Evolutionary conservation across 176 grass and related monocot species (phyloP).

Genomic region (Lolium perenne): DNA sequence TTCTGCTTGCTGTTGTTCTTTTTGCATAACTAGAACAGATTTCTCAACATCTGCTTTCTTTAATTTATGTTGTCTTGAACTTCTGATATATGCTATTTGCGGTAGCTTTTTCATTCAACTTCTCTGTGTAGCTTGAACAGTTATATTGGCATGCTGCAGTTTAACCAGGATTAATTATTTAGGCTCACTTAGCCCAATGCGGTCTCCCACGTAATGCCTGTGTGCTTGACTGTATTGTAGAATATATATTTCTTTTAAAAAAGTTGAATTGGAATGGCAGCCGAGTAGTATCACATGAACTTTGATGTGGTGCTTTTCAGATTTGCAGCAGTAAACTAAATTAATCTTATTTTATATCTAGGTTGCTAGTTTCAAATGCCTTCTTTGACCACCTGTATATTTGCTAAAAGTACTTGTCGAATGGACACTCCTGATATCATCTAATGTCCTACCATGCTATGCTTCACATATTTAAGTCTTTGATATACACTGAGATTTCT

Average conservation of each 20-base stretch:
- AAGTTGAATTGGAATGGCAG: not conserved
- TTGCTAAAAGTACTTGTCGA: not conserved
- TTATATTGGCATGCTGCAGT: not conserved
- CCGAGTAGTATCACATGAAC: not conserved
- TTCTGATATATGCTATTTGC: not conserved
- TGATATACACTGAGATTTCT: not conserved
- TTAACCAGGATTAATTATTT: not conserved
- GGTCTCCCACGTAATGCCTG: not conserved
- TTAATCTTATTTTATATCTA: not conserved
- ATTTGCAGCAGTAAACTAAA: not conserved
- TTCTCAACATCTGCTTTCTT: not conserved
- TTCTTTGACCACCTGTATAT: not conserved
- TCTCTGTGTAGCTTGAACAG: not conserved
- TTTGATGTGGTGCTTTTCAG: not conserved
- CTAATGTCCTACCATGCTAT: not conserved
- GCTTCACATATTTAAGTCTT: not conserved
- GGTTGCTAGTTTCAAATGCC: not conserved
- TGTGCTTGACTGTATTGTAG: not conserved
- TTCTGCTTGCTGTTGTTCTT: not conserved
- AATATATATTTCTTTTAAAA: not conserved
- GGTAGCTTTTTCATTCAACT: not conserved
- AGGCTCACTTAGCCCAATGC: not conserved
- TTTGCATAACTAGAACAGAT: not conserved
- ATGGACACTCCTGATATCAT: not conserved
- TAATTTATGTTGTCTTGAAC: not conserved